Percentiles rank a stretch among this genome's conserved stretches.
These are phyloP conservation scores for Sporothrix curviconia DNA, from an alignment of 2,329 filamentous ascomycete species.

Conservation along the genomic window DNA sequence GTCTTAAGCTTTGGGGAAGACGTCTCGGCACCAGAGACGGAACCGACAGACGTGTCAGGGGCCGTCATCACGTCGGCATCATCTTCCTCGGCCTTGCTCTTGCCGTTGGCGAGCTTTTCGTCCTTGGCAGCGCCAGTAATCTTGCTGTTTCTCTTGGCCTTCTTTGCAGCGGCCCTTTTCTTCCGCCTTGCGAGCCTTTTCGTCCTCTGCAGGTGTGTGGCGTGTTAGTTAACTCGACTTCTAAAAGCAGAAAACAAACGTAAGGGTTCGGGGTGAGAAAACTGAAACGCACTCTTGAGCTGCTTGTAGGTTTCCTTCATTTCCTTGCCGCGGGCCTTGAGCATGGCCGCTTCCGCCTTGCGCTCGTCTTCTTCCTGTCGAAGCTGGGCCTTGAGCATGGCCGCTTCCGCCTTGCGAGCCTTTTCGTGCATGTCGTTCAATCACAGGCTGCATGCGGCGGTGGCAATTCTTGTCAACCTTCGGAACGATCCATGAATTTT, in stretches of 20 bases:
- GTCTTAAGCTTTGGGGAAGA: too few relatives aligned
- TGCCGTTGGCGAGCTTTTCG: slow-evolving; percentile 32
- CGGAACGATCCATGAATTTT: slow-evolving; percentile 68
- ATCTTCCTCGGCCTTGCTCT: not conserved
- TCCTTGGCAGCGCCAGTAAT: not conserved
- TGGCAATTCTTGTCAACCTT: slow-evolving; percentile 73
- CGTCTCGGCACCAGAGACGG: too few relatives aligned
- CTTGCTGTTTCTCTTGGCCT: not conserved
- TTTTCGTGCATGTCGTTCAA: slow-evolving; percentile 78
- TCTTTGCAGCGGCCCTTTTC: slow-evolving; percentile 30
- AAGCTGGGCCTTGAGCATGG: slow-evolving; percentile 56
- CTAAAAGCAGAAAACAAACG: not conserved
- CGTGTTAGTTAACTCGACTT: not conserved
- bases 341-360: slow-evolving; percentile 33
- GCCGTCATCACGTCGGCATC: slow-evolving; percentile 10
- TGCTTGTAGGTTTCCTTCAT: slow-evolving; percentile 47
- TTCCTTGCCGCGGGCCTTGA: slow-evolving; percentile 46
- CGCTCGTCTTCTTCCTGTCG: slow-evolving; percentile 53
- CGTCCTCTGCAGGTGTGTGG: slow-evolving; percentile 34
- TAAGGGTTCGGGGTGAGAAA: not conserved
- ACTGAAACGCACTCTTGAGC: slow-evolving; percentile 48
- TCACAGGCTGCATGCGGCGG: slow-evolving; percentile 69
- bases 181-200: slow-evolving; percentile 39
- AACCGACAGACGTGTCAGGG: slow-evolving; percentile 1
- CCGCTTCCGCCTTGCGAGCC: slow-evolving; percentile 61